These are phyloP conservation scores for Lachnellula occidentalis DNA, from an alignment of 2,329 filamentous ascomycete species.

Conservation along the genomic window DNA sequence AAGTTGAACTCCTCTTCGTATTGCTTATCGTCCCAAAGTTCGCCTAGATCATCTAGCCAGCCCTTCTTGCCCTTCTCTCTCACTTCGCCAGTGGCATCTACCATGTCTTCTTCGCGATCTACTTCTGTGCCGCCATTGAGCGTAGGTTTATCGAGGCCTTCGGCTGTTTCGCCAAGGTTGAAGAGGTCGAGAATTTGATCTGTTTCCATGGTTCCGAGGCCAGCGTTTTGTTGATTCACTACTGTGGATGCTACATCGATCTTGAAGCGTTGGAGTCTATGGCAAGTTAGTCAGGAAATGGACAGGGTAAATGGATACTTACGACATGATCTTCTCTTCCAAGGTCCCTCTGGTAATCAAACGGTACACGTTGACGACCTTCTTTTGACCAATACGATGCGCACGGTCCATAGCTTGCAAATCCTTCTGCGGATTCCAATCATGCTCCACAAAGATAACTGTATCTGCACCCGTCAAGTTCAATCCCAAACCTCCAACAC, in stretches of 20 bases:
- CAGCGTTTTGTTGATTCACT: conserved; percentile 98
- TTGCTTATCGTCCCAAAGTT: conserved; percentile 95
- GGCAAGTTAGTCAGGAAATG: conserved; percentile 5
- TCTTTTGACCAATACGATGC: conserved; percentile 98
- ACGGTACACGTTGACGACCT: conserved; percentile 98
- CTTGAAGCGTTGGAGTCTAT: conserved; percentile 94
- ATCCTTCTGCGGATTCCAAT: conserved; percentile 99
- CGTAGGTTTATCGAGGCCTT: conserved; percentile 57
- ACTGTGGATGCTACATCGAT: conserved; percentile 97
- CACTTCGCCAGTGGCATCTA: conserved; percentile 89
- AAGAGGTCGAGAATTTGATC: conserved; percentile 97
- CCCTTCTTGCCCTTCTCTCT: conserved; percentile 94
- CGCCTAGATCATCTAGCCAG: conserved; percentile 89
- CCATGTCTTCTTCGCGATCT: conserved; percentile 75
- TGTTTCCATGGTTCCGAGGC: conserved; percentile 88
- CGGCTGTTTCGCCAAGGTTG: conserved; percentile 76
- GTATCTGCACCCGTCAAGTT: conserved; percentile 97
- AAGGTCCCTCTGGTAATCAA: conserved; percentile 92
- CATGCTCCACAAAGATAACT: conserved; percentile 98
- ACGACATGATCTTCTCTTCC: conserved; percentile 94
- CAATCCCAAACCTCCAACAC: conserved; percentile 86
- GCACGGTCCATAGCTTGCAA: conserved; percentile 98
- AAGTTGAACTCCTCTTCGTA: conserved; percentile 98
- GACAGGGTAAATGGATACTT: conserved; percentile 33
- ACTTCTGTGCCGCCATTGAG: conserved; percentile 45